Conservation (phyloP, 148 eudicot species). For the Suaeda aralocaspica region DNA sequence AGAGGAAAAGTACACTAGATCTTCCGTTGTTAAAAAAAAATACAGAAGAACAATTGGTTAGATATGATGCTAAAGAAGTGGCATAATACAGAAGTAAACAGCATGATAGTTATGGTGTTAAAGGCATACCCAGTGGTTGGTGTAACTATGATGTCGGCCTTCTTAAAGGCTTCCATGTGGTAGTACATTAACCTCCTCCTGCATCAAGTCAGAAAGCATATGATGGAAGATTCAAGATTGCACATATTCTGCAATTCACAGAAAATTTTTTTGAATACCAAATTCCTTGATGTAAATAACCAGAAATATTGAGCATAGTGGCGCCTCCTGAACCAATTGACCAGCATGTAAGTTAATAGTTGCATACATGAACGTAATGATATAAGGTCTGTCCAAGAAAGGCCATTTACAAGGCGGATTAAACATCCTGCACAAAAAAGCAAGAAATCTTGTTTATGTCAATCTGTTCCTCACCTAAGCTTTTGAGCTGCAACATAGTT, state of each 20-base stretch:
- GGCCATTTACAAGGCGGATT: not conserved
- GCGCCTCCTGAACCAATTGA: not conserved
- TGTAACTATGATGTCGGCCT: constrained; percentile 87
- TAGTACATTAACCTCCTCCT: constrained; percentile 91
- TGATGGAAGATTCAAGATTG: not conserved
- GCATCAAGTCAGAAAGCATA: constrained; percentile 13
- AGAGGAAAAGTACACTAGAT: no score
- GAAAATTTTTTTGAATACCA: not conserved
- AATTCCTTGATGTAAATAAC: not conserved
- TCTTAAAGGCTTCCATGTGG: constrained; percentile 79
- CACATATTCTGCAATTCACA: not conserved
- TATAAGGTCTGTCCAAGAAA: not conserved
- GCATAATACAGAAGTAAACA: not conserved
- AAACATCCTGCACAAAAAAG: not conserved
- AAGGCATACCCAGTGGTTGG: constrained; percentile 94
- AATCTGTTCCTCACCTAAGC: constrained; percentile 47
- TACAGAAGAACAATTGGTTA: not conserved
- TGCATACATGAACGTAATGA: not conserved
- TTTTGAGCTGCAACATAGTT: constrained; percentile 91
- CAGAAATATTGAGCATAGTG: not conserved
- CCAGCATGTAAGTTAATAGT: not conserved
- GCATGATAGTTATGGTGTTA: constrained; percentile 1
- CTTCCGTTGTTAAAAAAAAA: not conserved
- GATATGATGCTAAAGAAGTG: no score
- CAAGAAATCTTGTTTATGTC: not conserved